A percentile compares a stretch with the other conserved stretches of the same genome.
Evolutionary conservation across 345 rosid species (phyloP).

Genomic region (Eucalyptus tenuipes): DNA sequence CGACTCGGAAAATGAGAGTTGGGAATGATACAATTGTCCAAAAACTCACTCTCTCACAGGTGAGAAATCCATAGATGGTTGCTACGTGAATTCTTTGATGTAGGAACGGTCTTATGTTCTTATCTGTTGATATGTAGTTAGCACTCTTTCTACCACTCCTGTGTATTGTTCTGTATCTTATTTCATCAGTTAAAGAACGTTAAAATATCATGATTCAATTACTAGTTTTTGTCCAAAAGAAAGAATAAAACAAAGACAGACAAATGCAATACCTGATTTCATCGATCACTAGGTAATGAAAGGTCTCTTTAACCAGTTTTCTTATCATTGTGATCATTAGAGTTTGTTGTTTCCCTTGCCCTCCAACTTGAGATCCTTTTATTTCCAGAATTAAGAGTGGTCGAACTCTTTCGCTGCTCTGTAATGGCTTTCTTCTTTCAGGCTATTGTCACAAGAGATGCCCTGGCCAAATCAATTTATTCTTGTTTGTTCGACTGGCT

Average conservation of each 20-base stretch:
- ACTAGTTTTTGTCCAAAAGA: not conserved
- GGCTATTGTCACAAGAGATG: conserved; percentile 43
- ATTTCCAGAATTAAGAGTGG: not conserved
- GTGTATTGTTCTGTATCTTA: not conserved
- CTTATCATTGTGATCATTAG: not conserved
- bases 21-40: conserved; percentile 86
- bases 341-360: not conserved
- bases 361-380: not conserved
- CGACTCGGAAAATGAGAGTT: conserved; percentile 92
- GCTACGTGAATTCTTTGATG: not conserved
- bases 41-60: conserved; percentile 83
- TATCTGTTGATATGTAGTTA: not conserved
- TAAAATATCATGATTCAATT: not conserved
- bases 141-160: not conserved
- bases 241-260: not conserved
- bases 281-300: not conserved
- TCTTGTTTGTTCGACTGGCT: conserved; percentile 94
- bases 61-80: conserved; percentile 1
- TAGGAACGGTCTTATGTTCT: not conserved
- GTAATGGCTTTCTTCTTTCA: conserved; percentile 2
- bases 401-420: not conserved
- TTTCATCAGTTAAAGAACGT: not conserved
- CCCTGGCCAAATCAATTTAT: conserved; percentile 90
- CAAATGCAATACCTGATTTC: not conserved
- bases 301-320: not conserved